phyloP scores from a whole-genome alignment of 2,329 filamentous ascomycete genomes.

The Plectosphaerella cucumerina region DNA sequence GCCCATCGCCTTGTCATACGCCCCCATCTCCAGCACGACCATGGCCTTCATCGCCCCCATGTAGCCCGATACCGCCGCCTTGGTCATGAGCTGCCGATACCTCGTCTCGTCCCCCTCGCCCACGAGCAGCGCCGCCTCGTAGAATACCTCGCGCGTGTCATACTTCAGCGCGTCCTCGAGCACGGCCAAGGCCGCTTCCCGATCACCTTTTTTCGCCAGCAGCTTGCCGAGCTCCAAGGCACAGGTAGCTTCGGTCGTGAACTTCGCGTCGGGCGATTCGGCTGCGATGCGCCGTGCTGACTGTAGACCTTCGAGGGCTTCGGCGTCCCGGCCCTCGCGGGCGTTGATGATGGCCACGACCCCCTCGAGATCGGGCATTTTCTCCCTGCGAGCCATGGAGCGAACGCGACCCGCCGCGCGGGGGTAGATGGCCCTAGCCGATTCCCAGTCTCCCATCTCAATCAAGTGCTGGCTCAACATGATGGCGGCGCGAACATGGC shows the following conservation, averaged over 20 bases:
- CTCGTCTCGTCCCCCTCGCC: neutral
- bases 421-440: too few relatives aligned
- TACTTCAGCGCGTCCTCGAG: neutral
- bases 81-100: neutral
- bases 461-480: too few relatives aligned
- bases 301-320: conserved; percentile 20
- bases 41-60: neutral
- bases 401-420: too few relatives aligned
- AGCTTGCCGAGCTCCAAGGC: neutral
- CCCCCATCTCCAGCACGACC: conserved; percentile 1
- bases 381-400: too few relatives aligned
- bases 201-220: neutral
- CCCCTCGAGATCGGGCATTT: neutral
- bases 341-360: neutral
- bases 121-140: neutral
- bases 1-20: neutral
- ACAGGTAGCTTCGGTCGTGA: neutral
- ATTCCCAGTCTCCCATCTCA: too few relatives aligned
- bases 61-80: neutral
- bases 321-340: conserved; percentile 20
- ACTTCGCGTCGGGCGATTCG: conserved; percentile 7
- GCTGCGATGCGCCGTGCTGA: too few relatives aligned
- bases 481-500: conserved; percentile 21
- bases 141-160: neutral
- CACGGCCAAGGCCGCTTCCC: neutral